These are phyloP conservation scores for Neofusicoccum umdonicola DNA, from an alignment of 2,329 filamentous ascomycete genomes.

Conservation along the genomic window DNA sequence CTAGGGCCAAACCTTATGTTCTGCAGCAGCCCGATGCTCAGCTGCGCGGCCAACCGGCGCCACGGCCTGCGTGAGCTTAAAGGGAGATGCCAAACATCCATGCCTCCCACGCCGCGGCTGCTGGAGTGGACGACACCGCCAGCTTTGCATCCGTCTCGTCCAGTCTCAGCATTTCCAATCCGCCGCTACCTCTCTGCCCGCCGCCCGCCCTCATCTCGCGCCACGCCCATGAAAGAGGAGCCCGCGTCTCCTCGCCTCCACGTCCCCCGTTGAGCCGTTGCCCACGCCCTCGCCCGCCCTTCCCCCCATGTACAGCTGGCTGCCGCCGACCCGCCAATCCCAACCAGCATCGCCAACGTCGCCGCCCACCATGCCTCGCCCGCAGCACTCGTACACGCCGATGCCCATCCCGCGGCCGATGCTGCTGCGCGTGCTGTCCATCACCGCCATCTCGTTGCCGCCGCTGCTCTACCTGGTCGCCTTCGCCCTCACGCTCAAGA, in stretches of 20 bases:
- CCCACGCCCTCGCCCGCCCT: neutral
- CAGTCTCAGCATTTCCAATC: neutral
- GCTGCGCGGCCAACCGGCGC: neutral
- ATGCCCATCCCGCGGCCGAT: neutral
- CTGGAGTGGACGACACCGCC: neutral
- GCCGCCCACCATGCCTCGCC: neutral
- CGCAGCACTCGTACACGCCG: neutral
- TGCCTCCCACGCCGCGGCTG: neutral
- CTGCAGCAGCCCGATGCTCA: neutral
- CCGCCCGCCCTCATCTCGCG: neutral
- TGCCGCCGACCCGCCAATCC: neutral
- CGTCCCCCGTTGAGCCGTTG: neutral
- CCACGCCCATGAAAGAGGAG: neutral
- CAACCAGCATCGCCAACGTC: neutral
- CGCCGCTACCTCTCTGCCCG: too few species aligned
- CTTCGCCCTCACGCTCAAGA: neutral
- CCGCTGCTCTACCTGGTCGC: conserved; percentile 5
- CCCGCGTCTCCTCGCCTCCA: too few species aligned
- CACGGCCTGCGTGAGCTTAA: neutral
- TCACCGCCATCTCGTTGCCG: neutral
- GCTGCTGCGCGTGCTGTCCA: neutral
- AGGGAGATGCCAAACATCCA: neutral
- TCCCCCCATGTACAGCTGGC: neutral
- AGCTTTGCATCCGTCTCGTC: neutral
- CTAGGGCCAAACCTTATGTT: neutral